Evolutionary conservation across 805 yeast species (phyloP), one percentile per base, ranked within the genome.

Genomic region (Saturnispora gosingensis): DNA sequence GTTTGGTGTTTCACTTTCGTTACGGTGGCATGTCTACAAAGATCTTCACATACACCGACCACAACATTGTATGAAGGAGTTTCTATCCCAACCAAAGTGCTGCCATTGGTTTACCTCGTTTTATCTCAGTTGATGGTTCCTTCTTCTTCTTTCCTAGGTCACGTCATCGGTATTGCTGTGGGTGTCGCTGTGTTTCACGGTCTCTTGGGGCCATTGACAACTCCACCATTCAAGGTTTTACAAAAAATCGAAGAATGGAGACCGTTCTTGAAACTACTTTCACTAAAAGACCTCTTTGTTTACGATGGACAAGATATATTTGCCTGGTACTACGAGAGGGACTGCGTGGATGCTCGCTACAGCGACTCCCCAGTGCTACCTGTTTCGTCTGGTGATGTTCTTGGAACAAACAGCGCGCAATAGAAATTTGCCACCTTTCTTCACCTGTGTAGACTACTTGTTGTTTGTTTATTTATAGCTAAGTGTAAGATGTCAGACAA

Each of bases 1-100:
- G 95, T 83, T 1, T 78, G 90, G 78, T 77, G 78, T 32, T 87
- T 87, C 61, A 75, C 88, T 49, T 76, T 88, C 58, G 60, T 80
- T 53, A 78, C 82, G 3, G 85, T 74, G 67, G 77, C 70, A 56
- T 79, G 86, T n/a, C 77, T 74, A 57, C 65, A 59, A 22, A 56
- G 52, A 47, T 58, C 67, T 4, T 43, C 47, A 16, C 49, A 52
- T 3, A 56, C 54, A n/a, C 58, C 60, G 36, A 49, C 45, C 3
- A 48, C 57, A 20, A 54, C 51, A 34, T 11, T 63, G 7, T 51
- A 61, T 28, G 70, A 72, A 8, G 65, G 72, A 22, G 58, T 70
- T 35, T 62, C 70, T 8, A 63, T 86, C 16, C 89, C 88, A 30
- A 84, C 91, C 0, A 61, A 78, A 51, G 66, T 71, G 49, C 56